These are phyloP conservation scores for Tetrahymena thermophila DNA, from an alignment of 73 alveolate species.

Conservation along the genomic window DNA sequence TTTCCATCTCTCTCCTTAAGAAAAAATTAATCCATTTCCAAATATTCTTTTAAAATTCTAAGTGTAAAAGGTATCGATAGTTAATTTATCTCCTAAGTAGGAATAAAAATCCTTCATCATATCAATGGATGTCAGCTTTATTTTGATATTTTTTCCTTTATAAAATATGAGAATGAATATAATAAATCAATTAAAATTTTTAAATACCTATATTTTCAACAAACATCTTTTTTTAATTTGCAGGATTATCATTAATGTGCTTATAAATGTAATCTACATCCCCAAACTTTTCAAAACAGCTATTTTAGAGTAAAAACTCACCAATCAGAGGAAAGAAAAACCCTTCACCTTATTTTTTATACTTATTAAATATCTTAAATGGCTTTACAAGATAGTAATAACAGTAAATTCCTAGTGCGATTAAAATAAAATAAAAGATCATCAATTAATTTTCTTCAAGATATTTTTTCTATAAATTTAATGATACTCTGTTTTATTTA, in stretches of 20 bases:
- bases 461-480: too few relatives aligned
- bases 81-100: neutral
- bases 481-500: too few relatives aligned
- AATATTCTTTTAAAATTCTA: neutral
- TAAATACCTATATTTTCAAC: neutral
- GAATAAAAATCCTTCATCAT: neutral
- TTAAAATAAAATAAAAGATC: neutral
- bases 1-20: neutral
- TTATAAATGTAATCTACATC: neutral
- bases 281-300: neutral
- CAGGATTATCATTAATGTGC: neutral
- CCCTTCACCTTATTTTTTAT: neutral
- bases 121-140: neutral
- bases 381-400: neutral
- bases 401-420: neutral
- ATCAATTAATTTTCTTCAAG: neutral
- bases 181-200: neutral
- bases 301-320: neutral
- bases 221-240: neutral
- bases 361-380: neutral
- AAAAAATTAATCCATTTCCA: neutral
- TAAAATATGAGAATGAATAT: neutral
- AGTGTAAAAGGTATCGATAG: neutral
- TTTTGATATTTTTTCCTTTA: neutral
- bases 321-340: neutral